phyloP scores from a whole-genome alignment of 371 early-diverging fungal species.

The Dinochytrium kinnereticum region DNA sequence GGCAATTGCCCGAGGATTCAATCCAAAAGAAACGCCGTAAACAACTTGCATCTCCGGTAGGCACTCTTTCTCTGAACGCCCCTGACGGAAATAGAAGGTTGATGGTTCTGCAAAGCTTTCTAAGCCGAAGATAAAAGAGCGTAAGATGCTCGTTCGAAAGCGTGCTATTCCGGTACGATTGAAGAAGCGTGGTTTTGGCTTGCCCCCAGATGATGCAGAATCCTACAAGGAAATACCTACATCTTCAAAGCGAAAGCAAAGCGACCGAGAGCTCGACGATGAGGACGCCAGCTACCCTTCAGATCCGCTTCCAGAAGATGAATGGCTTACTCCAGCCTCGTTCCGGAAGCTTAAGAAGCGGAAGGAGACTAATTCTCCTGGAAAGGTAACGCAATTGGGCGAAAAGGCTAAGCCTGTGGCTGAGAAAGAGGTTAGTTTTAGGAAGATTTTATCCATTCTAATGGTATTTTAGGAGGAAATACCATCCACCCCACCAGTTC shows the following conservation, averaged over 20 bases:
- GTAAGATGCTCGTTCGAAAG: neutral
- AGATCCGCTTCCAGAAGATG: slow-evolving; percentile 9
- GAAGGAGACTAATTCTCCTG: neutral
- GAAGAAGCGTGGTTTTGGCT: neutral
- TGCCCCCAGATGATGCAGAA: neutral
- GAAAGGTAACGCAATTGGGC: neutral
- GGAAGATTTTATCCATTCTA: neutral
- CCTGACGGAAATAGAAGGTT: neutral
- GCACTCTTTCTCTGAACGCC: neutral
- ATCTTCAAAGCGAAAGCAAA: slow-evolving; percentile 3
- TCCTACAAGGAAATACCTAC: too few relatives aligned
- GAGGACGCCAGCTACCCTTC: neutral
- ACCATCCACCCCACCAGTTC: neutral
- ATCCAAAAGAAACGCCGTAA: neutral
- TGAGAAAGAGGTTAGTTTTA: neutral
- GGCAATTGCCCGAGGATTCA: neutral
- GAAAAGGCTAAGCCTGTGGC: too few relatives aligned
- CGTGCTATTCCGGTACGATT: neutral
- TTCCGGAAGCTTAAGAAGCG: neutral
- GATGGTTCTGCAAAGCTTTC: neutral
- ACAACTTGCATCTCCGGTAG: neutral
- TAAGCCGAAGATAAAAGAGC: neutral
- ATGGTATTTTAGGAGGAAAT: neutral
- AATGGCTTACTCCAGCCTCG: slow-evolving; percentile 16
- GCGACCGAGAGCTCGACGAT: neutral